A percentile compares a stretch with the other conserved stretches of the same genome.
These are phyloP conservation scores for Trypanosoma platydactyli DNA, from an alignment of 208 protist genomes.

Conservation along the genomic window DNA sequence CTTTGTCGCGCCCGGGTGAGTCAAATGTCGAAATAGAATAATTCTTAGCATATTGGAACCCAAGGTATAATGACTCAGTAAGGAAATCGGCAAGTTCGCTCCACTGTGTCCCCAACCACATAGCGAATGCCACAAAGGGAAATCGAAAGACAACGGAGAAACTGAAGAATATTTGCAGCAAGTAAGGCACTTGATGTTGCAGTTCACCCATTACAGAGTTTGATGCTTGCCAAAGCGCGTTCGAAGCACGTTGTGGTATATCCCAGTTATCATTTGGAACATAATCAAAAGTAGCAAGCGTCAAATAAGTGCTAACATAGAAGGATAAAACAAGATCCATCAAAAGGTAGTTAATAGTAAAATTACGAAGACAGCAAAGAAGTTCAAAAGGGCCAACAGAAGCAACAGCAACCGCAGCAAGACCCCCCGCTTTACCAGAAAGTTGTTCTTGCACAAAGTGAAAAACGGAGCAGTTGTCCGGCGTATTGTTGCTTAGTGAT, in stretches of 20 bases:
- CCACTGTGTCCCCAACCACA: constrained; percentile 30
- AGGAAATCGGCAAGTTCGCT: constrained; percentile 18
- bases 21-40: background rate
- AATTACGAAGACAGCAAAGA: constrained; percentile 18
- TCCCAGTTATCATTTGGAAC: constrained; percentile 35
- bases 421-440: constrained; percentile 3
- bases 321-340: constrained; percentile 26
- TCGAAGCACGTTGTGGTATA: constrained; percentile 37
- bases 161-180: constrained; percentile 20
- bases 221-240: constrained; percentile 39
- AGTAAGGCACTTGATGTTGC: constrained; percentile 22
- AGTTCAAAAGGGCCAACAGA: constrained; percentile 19
- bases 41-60: constrained; percentile 19
- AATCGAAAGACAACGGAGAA: constrained; percentile 15
- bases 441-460: constrained; percentile 17
- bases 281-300: constrained; percentile 50
- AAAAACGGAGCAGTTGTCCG: background rate
- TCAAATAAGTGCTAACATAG: constrained; percentile 37
- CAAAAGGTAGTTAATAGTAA: constrained; percentile 10
- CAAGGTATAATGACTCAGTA: constrained; percentile 25
- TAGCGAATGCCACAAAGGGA: constrained; percentile 22
- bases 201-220: constrained; percentile 44
- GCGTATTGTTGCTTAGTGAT: background rate
- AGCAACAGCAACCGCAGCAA: constrained; percentile 19
- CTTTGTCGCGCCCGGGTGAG: background rate